Conservation (phyloP, 2,329 filamentous ascomycete species). For the Fonsecaea pedrosoi region DNA sequence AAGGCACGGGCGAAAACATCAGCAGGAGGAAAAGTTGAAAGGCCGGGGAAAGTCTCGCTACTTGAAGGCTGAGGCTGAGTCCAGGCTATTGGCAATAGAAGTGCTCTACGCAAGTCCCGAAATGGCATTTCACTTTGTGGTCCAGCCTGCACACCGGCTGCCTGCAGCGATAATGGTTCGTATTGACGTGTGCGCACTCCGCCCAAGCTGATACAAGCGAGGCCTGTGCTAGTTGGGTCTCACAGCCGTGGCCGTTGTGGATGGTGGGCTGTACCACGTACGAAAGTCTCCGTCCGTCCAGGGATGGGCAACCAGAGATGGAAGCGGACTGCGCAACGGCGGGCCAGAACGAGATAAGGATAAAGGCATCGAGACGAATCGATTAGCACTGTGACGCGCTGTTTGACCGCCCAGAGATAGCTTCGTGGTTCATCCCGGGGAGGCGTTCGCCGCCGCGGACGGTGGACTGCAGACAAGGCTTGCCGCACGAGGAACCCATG, state of each 20-base stretch:
- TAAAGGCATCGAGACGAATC: slow-evolving; percentile 1
- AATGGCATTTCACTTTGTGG: slow-evolving; percentile 7
- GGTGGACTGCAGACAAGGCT: slow-evolving; percentile 4
- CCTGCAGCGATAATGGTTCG: slow-evolving; percentile 16
- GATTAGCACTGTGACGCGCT: not conserved
- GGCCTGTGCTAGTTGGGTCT: slow-evolving; percentile 21
- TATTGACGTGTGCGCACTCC: slow-evolving; percentile 5
- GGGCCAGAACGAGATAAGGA: slow-evolving; percentile 16
- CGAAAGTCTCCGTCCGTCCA: not conserved
- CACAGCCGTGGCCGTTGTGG: slow-evolving; percentile 14
- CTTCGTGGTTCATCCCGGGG: not conserved
- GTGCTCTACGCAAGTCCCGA: slow-evolving; percentile 18
- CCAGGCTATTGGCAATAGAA: slow-evolving; percentile 8
- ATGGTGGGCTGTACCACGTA: slow-evolving; percentile 10
- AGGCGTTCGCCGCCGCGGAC: not conserved
- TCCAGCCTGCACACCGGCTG: slow-evolving; percentile 18
- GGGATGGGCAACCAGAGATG: not conserved
- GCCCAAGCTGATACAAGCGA: slow-evolving; percentile 9
- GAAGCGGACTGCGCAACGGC: not conserved
- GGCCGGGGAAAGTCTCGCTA: slow-evolving; percentile 16
- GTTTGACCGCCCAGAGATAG: slow-evolving; percentile 3
- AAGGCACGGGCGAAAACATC: slow-evolving; percentile 1
- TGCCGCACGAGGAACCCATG: slow-evolving; percentile 4
- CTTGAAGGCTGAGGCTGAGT: slow-evolving; percentile 33
- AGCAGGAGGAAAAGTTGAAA: slow-evolving; percentile 13